phyloP scores from a whole-genome alignment of 805 yeast genomes.

The Myxozyma neotropica region DNA sequence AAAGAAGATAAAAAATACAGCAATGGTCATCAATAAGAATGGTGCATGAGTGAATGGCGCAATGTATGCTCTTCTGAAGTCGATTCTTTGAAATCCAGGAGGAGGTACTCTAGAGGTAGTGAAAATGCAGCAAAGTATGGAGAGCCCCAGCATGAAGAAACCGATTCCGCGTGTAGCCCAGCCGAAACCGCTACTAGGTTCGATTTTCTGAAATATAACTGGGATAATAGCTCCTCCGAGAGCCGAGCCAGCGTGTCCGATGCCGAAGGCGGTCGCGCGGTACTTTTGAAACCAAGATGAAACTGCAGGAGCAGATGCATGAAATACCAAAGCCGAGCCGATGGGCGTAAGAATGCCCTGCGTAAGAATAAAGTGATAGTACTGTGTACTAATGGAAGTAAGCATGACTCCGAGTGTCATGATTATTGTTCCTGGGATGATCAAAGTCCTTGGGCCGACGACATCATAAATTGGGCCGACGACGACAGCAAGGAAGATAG shows the following conservation, averaged over 20 bases:
- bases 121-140: constrained; percentile 33
- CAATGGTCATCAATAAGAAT: constrained; percentile 36
- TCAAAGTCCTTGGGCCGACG: constrained; percentile 31
- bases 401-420: constrained; percentile 40
- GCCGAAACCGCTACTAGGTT: constrained; percentile 50
- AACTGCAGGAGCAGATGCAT: constrained; percentile 45
- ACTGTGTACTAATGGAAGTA: constrained; percentile 44
- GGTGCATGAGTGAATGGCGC: constrained; percentile 36
- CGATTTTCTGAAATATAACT: constrained; percentile 42
- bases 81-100: constrained; percentile 6
- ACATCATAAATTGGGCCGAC: constrained; percentile 40
- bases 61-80: constrained; percentile 20
- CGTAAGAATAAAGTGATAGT: constrained; percentile 56
- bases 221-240: constrained; percentile 56
- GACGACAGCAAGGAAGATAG: constrained; percentile 35
- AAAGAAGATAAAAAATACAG: constrained; percentile 37
- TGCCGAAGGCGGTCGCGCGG: constrained; percentile 51
- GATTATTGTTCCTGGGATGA: constrained; percentile 33
- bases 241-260: constrained; percentile 55
- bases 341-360: constrained; percentile 46
- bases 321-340: constrained; percentile 19
- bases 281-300: constrained; percentile 50
- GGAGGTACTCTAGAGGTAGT: constrained; percentile 36
- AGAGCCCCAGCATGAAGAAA: constrained; percentile 46
- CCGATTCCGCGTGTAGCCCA: constrained; percentile 58